These are phyloP conservation scores for Tribonema minus DNA, from an alignment of 108 stramenopile genomes.

Conservation along the genomic window DNA sequence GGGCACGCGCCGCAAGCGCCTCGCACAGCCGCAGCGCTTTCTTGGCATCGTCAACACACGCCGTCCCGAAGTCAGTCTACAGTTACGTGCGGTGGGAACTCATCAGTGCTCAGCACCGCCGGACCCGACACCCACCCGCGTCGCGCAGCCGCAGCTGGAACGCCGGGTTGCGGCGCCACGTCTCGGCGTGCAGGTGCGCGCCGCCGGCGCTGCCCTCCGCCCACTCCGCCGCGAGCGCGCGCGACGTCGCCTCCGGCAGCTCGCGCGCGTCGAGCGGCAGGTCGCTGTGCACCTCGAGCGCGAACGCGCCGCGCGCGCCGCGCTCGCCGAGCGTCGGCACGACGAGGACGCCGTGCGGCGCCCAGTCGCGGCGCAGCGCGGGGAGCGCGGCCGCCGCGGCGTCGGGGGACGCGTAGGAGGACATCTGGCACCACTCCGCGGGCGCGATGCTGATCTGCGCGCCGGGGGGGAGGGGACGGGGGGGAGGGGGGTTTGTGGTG, in stretches of 20 bases:
- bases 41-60: too few relatives aligned
- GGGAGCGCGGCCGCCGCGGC: constrained; percentile 19
- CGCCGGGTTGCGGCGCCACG: constrained; percentile 50
- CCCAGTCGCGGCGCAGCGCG: constrained; percentile 16
- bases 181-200: constrained; percentile 47
- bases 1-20: too few relatives aligned
- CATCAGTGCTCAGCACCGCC: too few relatives aligned
- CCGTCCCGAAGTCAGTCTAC: too few relatives aligned
- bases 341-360: constrained; percentile 53
- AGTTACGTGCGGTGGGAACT: too few relatives aligned
- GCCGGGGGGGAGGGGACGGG: too few relatives aligned
- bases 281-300: constrained; percentile 54
- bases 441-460: background rate
- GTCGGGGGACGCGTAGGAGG: constrained; percentile 16
- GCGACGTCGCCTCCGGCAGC: constrained; percentile 47
- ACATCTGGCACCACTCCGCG: constrained; percentile 40
- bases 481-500: too few relatives aligned
- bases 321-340: constrained; percentile 52
- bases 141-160: constrained; percentile 33
- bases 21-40: too few relatives aligned
- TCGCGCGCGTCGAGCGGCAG: constrained; percentile 29
- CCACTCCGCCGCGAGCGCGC: constrained; percentile 59
- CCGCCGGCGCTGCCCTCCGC: constrained; percentile 46
- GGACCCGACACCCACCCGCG: too few relatives aligned
- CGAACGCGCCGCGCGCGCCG: constrained; percentile 38